These are phyloP conservation scores for Mycena vulgaris DNA, from an alignment of 768 basidiomycete species.

Conservation along the genomic window DNA sequence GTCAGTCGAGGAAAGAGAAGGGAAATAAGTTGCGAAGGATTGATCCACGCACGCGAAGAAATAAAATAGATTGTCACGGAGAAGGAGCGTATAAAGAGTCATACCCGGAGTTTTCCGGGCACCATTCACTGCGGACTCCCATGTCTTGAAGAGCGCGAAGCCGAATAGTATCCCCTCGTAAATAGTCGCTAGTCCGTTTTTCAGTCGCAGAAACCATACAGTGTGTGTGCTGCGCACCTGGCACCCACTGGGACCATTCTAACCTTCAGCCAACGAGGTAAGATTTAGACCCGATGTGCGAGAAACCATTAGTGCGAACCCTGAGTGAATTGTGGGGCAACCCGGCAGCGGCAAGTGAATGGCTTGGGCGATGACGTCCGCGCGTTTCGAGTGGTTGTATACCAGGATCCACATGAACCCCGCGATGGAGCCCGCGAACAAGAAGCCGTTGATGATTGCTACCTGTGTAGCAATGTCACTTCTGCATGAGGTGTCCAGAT, in stretches of 20 bases:
- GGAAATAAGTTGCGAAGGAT: too few relatives aligned
- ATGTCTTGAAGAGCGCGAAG: conserved; percentile 55
- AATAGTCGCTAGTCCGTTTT: conserved; percentile 13
- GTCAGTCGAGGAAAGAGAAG: not conserved
- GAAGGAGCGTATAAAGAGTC: conserved; percentile 52
- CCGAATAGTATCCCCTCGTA: conserved; percentile 60
- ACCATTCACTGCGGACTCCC: conserved; percentile 42
- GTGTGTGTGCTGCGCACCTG: conserved; percentile 45
- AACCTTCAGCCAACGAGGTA: conserved; percentile 28
- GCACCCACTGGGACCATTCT: conserved; percentile 63
- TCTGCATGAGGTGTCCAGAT: not conserved
- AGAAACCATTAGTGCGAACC: conserved; percentile 19
- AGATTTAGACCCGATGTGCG: too few relatives aligned
- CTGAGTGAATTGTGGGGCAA: conserved; percentile 58
- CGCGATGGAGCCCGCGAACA: conserved; percentile 59
- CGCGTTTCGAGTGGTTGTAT: conserved; percentile 53
- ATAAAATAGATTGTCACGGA: conserved; percentile 62
- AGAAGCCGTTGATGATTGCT: conserved; percentile 53
- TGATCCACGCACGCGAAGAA: conserved; percentile 55
- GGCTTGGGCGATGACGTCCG: conserved; percentile 52
- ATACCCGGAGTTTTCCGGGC: conserved; percentile 43
- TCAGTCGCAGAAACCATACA: not conserved
- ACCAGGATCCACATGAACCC: conserved; percentile 61
- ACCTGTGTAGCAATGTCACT: conserved; percentile 44
- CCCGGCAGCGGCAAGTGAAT: conserved; percentile 57